Base-by-base conservation (phyloP, 2,329 filamentous ascomycete genomes). In the Metarhizium humberi region DNA sequence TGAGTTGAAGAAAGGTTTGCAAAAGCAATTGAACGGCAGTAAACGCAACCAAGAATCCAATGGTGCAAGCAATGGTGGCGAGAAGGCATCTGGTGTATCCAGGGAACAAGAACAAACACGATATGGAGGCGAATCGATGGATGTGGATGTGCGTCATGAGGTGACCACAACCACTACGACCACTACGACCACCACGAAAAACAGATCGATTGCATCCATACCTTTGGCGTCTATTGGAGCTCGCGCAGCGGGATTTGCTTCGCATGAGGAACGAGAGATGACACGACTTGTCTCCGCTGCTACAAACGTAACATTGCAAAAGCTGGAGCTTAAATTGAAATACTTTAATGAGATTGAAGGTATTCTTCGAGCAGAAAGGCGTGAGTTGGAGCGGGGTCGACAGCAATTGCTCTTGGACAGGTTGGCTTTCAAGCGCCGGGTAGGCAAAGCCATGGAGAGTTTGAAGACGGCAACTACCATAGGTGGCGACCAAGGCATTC, bases 281-380 rank as follows among this genome's bases (percentile, higher is more conserved):
- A 95, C 92, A 20, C 88, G 91, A 16, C 83, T 97, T 50, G 90
- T 99, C 10, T 92, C 91, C 2, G 88, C 91, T 6, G 90, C 91
- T 0, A 90, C 96, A 53, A 99, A 99, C 67, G 80, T 95, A 13
- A 92, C 90, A n/a, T 78, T 97, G 38, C 87, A 96, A 67, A 99
- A 99, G 73, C 85, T 97, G 59, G 91, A 97, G 72, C 77, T 97
- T 64, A 99, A 99, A 74, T 80, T 99, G 57, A 86, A 90, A 66
- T 95, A 97, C 69, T 99, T 99, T 73, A 87, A 89, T 64, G 94
- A 99, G 70, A 92, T 99, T 81, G 94, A 99, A 72, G 81, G 88
- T 18, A 86, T 96, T 48, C 78, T 99, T 52, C 88, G 95, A 64
- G 90, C 92, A 6, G 94, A 99, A 75, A 86, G 92, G 57, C 84